Evolutionary conservation across 305 asterid genomes (phyloP).

Genomic region (Caryopteris hybrid): DNA sequence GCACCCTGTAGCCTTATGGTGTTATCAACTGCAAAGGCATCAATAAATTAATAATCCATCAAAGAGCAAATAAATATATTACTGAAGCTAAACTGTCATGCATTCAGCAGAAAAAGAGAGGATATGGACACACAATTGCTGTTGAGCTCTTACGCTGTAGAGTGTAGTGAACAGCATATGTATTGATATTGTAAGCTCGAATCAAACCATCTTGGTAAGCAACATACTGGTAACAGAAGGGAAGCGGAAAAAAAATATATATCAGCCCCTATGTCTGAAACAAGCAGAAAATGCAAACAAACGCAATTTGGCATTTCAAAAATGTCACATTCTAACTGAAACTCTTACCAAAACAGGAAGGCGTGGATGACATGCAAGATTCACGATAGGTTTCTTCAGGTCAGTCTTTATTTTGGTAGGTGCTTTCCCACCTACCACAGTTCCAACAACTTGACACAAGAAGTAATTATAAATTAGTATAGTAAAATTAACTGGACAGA

Average conservation of each 20-base stretch:
- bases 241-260: slow-evolving; percentile 18
- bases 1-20: slow-evolving; percentile 96
- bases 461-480: slow-evolving; percentile 29
- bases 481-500: slow-evolving; percentile 5
- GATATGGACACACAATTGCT: slow-evolving; percentile 15
- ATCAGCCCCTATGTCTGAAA: slow-evolving; percentile 23
- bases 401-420: slow-evolving; percentile 99
- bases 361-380: slow-evolving; percentile 99
- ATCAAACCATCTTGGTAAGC: slow-evolving; percentile 97
- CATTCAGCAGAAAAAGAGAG: slow-evolving; percentile 13
- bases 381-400: slow-evolving; percentile 96
- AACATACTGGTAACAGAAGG: slow-evolving; percentile 69
- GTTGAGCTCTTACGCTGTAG: slow-evolving; percentile 73
- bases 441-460: slow-evolving; percentile 82
- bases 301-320: slow-evolving; percentile 2
- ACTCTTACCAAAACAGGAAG: slow-evolving; percentile 83
- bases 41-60: slow-evolving; percentile 16
- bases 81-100: slow-evolving; percentile 15
- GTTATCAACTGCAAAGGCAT: slow-evolving; percentile 75
- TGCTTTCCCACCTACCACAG: slow-evolving; percentile 97
- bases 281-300: slow-evolving; percentile 9
- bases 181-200: slow-evolving; percentile 92
- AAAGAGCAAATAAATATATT: slow-evolving; percentile 11
- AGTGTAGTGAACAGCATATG: slow-evolving; percentile 95
- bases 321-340: slow-evolving; percentile 20